Percentiles rank a stretch among this genome's conserved stretches.
Evolutionary conservation across 2,329 filamentous ascomycete species (phyloP).

Genomic region (Colletotrichum sublineola): DNA sequence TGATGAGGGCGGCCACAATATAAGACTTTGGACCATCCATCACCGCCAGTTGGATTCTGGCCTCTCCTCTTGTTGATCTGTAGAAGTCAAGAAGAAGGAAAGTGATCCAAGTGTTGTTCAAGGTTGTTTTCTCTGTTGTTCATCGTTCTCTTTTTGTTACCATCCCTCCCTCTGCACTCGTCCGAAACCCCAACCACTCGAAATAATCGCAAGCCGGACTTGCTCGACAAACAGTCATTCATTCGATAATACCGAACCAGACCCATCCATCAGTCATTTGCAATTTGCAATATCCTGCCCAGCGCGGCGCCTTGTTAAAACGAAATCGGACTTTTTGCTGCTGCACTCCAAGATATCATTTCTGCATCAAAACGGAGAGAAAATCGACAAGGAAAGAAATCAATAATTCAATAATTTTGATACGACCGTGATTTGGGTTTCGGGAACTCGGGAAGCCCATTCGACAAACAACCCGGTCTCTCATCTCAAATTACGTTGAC

Average conservation of each 20-base stretch:
- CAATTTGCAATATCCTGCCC: constrained; percentile 21
- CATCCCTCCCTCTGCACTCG: constrained; percentile 52
- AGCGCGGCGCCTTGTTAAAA: constrained; percentile 10
- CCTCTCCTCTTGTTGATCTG: constrained; percentile 55
- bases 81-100: constrained; percentile 59
- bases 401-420: constrained; percentile 41
- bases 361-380: constrained; percentile 7
- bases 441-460: constrained; percentile 29
- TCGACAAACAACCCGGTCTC: constrained; percentile 40
- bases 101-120: constrained; percentile 65
- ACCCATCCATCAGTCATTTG: constrained; percentile 18
- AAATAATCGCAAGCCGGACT: constrained; percentile 68
- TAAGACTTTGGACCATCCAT: constrained; percentile 68
- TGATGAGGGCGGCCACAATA: constrained; percentile 64
- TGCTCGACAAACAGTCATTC: constrained; percentile 68
- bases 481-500: constrained; percentile 40
- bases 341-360: constrained; percentile 3
- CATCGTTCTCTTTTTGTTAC: constrained; percentile 52
- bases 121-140: constrained; percentile 56
- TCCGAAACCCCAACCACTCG: constrained; percentile 45
- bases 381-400: constrained; percentile 34
- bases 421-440: constrained; percentile 38
- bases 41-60: constrained; percentile 54
- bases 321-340: constrained; percentile 12
- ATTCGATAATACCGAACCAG: constrained; percentile 45